phyloP scores from a whole-genome alignment of 768 basidiomycete species.

The Naganishia kalamii region DNA sequence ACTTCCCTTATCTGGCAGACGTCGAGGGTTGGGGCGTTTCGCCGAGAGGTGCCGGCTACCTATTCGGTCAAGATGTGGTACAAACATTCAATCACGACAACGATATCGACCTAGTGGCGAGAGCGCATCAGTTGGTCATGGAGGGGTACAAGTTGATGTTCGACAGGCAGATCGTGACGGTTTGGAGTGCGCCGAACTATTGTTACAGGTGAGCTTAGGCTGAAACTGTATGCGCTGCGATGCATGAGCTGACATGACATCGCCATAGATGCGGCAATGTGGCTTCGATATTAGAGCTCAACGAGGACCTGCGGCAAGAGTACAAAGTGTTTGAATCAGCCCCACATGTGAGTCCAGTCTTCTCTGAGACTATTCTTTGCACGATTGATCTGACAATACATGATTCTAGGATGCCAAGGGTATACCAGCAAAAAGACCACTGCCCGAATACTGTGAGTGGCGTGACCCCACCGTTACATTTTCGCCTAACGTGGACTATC shows the following conservation, averaged over 20 bases:
- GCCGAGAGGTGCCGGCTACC: conserved; percentile 91
- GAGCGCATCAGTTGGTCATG: conserved; percentile 97
- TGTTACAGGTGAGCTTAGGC: conserved; percentile 69
- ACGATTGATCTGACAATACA: background rate
- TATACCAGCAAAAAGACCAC: conserved; percentile 47
- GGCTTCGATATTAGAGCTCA: conserved; percentile 86
- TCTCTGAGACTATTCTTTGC: background rate
- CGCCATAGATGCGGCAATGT: conserved; percentile 79
- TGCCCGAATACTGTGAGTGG: conserved; percentile 44
- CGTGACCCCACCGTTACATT: background rate
- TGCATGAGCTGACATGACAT: background rate
- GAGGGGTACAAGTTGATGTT: conserved; percentile 97
- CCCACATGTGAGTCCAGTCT: conserved; percentile 60
- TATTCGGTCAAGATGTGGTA: conserved; percentile 81
- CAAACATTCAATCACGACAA: conserved; percentile 93
- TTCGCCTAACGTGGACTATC: background rate
- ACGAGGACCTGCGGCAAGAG: conserved; percentile 85
- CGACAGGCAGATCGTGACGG: conserved; percentile 86
- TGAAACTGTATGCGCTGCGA: background rate
- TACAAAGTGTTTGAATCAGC: conserved; percentile 95
- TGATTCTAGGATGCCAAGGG: conserved; percentile 36
- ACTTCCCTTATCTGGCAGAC: conserved; percentile 56
- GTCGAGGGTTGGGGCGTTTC: conserved; percentile 96
- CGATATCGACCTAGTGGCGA: conserved; percentile 74
- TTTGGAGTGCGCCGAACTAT: conserved; percentile 97